Conservation (phyloP, 192 early-diverging fungal species). For the Backusella psychrophila region DNA sequence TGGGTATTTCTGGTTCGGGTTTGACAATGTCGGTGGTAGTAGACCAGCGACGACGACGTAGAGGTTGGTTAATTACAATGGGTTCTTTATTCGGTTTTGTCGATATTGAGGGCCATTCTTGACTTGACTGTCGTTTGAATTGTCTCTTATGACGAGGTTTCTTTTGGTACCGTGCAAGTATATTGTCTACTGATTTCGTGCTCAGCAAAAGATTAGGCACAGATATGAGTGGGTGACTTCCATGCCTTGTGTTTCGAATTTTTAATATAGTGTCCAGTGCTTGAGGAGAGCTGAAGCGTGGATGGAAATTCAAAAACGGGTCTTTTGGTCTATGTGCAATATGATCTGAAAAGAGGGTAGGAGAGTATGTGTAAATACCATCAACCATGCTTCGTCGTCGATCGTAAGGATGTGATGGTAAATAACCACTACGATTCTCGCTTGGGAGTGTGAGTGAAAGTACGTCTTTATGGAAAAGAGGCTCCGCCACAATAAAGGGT, state of each 20-base stretch:
- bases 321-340: background rate
- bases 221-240: constrained; percentile 1
- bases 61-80: background rate
- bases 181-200: background rate
- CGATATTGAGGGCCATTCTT: background rate
- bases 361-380: background rate
- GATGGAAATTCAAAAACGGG: background rate
- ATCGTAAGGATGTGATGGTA: constrained; percentile 9
- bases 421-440: constrained; percentile 1
- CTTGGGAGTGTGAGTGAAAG: background rate
- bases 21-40: constrained; percentile 5
- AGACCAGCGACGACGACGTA: constrained; percentile 23
- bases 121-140: background rate
- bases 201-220: background rate
- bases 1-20: constrained; percentile 4
- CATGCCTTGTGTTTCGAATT: constrained; percentile 7
- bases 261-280: constrained; percentile 7
- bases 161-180: background rate
- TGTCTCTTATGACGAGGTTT: background rate
- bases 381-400: constrained; percentile 18
- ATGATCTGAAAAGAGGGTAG: background rate
- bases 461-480: background rate
- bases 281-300: constrained; percentile 6
- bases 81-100: background rate
- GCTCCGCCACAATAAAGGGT: background rate